Base-by-base conservation (phyloP, 169 alveolate genomes). In the Besnoitia besnoiti region DNA sequence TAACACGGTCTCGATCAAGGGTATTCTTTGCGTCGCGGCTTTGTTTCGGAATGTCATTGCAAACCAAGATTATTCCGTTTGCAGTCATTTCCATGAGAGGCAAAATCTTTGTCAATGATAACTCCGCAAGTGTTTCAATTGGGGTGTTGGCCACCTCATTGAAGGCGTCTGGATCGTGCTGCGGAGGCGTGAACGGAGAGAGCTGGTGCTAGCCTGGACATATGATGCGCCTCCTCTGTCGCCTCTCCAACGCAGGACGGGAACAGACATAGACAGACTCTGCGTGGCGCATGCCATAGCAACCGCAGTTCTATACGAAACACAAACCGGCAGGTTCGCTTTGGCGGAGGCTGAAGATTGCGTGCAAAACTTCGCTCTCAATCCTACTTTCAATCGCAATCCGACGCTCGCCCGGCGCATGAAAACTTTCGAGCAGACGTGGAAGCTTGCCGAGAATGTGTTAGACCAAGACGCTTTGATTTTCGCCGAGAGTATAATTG, bases 211-310 rank as follows among this genome's bases (percentile, higher is more conserved):
- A n/a, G n/a, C n/a, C n/a, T n/a, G n/a, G n/a, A n/a, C n/a, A n/a
- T n/a, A n/a, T n/a, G n/a, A n/a, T n/a, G n/a, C n/a, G n/a, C n/a
- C n/a, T n/a, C n/a, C n/a, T n/a, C n/a, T n/a, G n/a, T n/a, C n/a
- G n/a, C n/a, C n/a, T n/a, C n/a, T n/a, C n/a, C 12, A 14, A 3
- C 40, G 7, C 87, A 77, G 87, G 87, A 42, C n/a, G 30, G 33
- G 44, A 19, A 0, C 87, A 19, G 55, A 77, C 59, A 44, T 55
- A 55, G n/a, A 37, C n/a, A 77, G 40, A 35, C 55, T 77, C 33
- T 40, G 87, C 59, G 87, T 77, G 19, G 87, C 87, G 59, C n/a
- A 77, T 24, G 87, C 87, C 7, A 35, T 77, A 35, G 87, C 87
- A 27, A 40, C 87, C 21, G n/a, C 59, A 5, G 39, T 77, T 19